Base-by-base conservation (phyloP, 2,329 filamentous ascomycete species). In the Fusarium penzigii region DNA sequence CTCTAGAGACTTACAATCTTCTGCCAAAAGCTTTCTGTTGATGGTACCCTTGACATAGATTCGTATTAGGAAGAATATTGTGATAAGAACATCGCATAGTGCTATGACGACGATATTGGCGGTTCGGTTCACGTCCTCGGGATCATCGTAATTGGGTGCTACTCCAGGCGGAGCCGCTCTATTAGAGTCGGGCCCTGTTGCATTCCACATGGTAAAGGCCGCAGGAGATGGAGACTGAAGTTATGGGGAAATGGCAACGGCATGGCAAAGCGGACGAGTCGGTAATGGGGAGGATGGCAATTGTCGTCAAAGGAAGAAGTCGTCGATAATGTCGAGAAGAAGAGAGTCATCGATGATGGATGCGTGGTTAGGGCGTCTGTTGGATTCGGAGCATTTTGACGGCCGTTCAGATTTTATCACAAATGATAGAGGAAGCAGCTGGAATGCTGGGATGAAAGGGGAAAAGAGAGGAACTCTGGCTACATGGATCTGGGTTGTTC, bases 171-270 rank as follows among this genome's bases (percentile, higher is more conserved):
- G 59, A 29, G 57, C 49, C 42, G 57, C 57, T 44, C 59, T 57
- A 48, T 62, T 62, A 29, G 59, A 58, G 25, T 62, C 59, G 44
- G 59, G 59, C 32, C 59, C 59, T 55, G 59, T 62, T 46, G 57
- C 53, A 49, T 62, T 62, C 57, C 57, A 62, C 59, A 62, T 62
- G 29, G 56, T 55, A 34, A 50, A 43, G 44, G 40, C 40, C 32
- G 42, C 25, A 29, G 39, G 39, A 43, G 16, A 43, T 17, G 14
- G 16, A 40, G 9, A 39, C 34, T 32, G 48, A 34, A 38, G 17
- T 34, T 16, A 32, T 29, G 36, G 11, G 2, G 16, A 34, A 25
- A 16, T 17, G 20, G 16, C 41, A 17, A 47, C 41, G 46, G 44
- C 53, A 55, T 55, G n/a, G 49, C 46, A 46, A 36, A 36, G 20